Conservation (phyloP, 2,329 filamentous ascomycete genomes). For the Colletotrichum lentis region DNA sequence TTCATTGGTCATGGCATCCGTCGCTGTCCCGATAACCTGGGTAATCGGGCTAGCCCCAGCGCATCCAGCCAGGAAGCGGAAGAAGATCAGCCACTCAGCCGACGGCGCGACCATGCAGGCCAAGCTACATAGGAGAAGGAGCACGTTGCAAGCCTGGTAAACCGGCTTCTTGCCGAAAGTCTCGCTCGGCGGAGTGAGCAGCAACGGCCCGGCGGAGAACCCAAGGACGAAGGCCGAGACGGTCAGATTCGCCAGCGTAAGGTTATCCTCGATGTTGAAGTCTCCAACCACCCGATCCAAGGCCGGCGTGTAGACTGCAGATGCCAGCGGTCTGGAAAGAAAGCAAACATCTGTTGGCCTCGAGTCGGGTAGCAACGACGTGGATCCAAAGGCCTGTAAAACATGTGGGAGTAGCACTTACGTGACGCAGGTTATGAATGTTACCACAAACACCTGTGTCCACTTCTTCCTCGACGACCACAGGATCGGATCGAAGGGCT, state of each 20-base stretch:
- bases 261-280: conserved; percentile 14
- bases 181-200: conserved; percentile 15
- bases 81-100: conserved; percentile 14
- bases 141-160: conserved; percentile 21
- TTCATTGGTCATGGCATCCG: conserved; percentile 19
- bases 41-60: conserved; percentile 27
- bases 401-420: conserved; percentile 4
- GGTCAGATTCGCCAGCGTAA: conserved; percentile 17
- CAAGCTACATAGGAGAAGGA: conserved; percentile 17
- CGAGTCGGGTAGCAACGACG: not conserved
- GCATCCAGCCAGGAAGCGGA: conserved; percentile 26
- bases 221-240: conserved; percentile 28
- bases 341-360: conserved; percentile 10
- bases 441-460: conserved; percentile 23
- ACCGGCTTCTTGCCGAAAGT: conserved; percentile 15
- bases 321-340: conserved; percentile 18
- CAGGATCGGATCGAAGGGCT: conserved; percentile 17
- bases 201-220: conserved; percentile 26
- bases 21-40: conserved; percentile 22
- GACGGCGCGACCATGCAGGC: conserved; percentile 24
- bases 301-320: conserved; percentile 29
- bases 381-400: not conserved
- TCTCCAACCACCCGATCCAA: conserved; percentile 19
- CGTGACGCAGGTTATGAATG: conserved; percentile 24
- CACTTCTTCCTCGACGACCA: conserved; percentile 29